Percentiles rank a stretch among this genome's conserved stretches.
Conservation (phyloP, 352 stramenopile species). For the Phytophthora syringae region DNA sequence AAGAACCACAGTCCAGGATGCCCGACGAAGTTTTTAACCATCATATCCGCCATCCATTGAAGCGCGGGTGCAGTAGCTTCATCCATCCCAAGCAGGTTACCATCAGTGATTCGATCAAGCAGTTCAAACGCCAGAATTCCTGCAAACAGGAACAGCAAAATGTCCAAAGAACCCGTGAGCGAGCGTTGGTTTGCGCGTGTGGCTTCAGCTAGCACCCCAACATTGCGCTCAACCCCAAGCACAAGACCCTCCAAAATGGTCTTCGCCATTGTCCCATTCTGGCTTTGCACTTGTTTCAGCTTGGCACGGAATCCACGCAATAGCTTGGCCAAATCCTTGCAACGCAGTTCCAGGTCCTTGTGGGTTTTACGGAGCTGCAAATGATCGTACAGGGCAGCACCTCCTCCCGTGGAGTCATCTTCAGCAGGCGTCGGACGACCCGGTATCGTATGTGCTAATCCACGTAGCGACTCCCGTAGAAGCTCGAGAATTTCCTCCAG, state of each 20-base stretch:
- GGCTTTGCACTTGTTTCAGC: conserved; percentile 86
- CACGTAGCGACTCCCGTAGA: conserved; percentile 93
- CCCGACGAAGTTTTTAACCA: conserved; percentile 50
- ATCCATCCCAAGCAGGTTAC: conserved; percentile 84
- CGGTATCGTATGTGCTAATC: conserved; percentile 86
- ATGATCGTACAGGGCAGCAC: conserved; percentile 92
- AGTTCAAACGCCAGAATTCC: conserved; percentile 94
- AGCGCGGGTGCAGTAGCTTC: conserved; percentile 46
- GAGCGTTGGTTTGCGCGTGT: conserved; percentile 76
- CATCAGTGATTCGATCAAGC: conserved; percentile 95
- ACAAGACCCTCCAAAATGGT: conserved; percentile 70
- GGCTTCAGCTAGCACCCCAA: conserved; percentile 60
- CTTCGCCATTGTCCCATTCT: conserved; percentile 84
- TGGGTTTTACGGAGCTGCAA: conserved; percentile 90
- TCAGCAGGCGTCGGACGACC: conserved; percentile 63
- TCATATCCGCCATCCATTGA: conserved; percentile 58
- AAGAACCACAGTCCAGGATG: conserved; percentile 59
- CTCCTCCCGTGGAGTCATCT: conserved; percentile 72
- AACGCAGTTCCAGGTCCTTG: conserved; percentile 88
- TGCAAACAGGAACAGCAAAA: conserved; percentile 93
- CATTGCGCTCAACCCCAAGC: conserved; percentile 66
- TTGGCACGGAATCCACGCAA: conserved; percentile 90
- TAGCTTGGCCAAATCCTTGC: conserved; percentile 94
- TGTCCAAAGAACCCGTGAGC: conserved; percentile 76
- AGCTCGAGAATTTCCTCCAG: conserved; percentile 97